phyloP scores from a whole-genome alignment of 192 early-diverging fungal genomes.

The Gorgonomyces haynaldii region DNA sequence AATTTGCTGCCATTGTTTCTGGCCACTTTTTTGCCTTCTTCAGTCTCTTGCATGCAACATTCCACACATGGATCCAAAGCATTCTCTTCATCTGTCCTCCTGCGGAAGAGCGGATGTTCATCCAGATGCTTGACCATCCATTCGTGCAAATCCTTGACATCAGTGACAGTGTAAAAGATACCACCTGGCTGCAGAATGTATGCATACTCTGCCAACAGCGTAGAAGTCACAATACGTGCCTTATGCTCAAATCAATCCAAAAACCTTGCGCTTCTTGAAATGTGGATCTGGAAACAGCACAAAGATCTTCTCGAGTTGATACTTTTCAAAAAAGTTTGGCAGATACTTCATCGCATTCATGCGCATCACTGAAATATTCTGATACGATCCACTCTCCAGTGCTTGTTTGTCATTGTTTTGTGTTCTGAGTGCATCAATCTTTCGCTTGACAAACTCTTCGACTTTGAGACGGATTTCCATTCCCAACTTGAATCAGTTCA shows the following conservation, averaged over 20 bases:
- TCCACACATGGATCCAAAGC: constrained; percentile 73
- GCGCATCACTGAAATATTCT: constrained; percentile 92
- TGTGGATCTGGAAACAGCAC: constrained; percentile 99
- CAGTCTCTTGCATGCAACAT: constrained; percentile 78
- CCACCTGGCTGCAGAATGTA: constrained; percentile 81
- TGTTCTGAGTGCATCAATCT: constrained; percentile 64
- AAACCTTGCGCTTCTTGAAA: constrained; percentile 85
- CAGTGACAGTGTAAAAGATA: constrained; percentile 91
- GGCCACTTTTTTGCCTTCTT: constrained; percentile 97
- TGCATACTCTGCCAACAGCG: constrained; percentile 92
- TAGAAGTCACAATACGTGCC: constrained; percentile 85
- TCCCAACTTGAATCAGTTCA: too few relatives aligned
- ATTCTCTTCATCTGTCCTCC: constrained; percentile 41
- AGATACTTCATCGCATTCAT: constrained; percentile 99
- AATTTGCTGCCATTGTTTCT: constrained; percentile 93
- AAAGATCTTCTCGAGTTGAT: constrained; percentile 91
- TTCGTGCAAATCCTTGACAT: constrained; percentile 64
- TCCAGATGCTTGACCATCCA: constrained; percentile 95
- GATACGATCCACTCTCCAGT: constrained; percentile 62
- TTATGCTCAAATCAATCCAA: constrained; percentile 27
- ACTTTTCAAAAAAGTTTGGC: constrained; percentile 95
- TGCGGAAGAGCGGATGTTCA: constrained; percentile 85
- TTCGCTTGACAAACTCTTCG: constrained; percentile 78
- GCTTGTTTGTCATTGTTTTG: constrained; percentile 31
- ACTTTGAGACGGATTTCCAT: constrained; percentile 99